Conservation (phyloP, 2,329 filamentous ascomycete genomes). For the Colletotrichum plurivorum region DNA sequence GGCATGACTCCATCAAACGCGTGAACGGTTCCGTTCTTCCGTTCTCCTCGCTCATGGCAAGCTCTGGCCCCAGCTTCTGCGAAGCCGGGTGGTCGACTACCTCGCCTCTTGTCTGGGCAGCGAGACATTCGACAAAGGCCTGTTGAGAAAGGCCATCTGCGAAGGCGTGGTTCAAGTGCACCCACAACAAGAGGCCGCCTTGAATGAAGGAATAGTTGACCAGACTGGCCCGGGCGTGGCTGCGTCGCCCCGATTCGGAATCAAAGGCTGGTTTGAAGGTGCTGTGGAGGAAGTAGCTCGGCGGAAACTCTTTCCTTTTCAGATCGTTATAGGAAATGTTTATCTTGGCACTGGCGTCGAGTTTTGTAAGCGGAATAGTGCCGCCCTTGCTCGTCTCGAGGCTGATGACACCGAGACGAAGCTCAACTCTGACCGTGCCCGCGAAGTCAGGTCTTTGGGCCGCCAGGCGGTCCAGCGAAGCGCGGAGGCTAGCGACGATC, state of each 20-base stretch:
- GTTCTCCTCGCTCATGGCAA: not conserved
- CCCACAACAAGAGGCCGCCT: conserved; percentile 56
- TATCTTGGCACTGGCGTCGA: not conserved
- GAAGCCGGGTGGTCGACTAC: not conserved
- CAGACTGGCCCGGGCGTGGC: not conserved
- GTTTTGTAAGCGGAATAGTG: not conserved
- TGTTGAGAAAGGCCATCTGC: conserved; percentile 57
- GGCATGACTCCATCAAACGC: not conserved
- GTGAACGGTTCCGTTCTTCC: not conserved
- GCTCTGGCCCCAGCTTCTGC: not conserved
- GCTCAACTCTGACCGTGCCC: not conserved
- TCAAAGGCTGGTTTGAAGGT: not conserved
- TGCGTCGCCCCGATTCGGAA: not conserved
- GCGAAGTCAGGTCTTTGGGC: conserved; percentile 1
- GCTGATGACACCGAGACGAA: not conserved
- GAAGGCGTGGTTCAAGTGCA: conserved; percentile 59
- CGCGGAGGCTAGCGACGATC: not conserved
- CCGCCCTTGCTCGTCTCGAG: not conserved
- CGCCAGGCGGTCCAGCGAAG: not conserved
- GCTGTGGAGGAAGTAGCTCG: not conserved
- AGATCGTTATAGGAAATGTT: not conserved
- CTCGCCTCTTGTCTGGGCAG: conserved; percentile 48
- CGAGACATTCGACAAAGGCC: conserved; percentile 56
- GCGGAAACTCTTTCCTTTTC: not conserved
- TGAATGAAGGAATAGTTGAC: conserved; percentile 52